Evolutionary conservation across 1,284 basidiomycete genomes (phyloP), one percentile per base, ranked within the genome.

Genomic region (Fomitiporia mediterranea): DNA sequence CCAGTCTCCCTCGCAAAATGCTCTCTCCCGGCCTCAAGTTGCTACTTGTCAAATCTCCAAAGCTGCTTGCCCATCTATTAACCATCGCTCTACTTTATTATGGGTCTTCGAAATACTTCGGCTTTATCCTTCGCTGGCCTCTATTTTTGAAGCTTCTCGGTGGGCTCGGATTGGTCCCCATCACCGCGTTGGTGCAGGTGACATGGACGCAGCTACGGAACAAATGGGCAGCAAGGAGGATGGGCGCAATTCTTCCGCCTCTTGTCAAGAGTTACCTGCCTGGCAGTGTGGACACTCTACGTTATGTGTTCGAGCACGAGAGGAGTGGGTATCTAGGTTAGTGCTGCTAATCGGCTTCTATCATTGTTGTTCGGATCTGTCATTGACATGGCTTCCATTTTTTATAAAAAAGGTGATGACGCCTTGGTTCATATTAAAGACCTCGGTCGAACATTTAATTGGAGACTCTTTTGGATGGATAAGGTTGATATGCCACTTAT

Each of bases 401-500:
- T n/a, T n/a, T n/a, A n/a, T n/a, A n/a, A n/a, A n/a, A 3, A 27
- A 43, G 42, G 21, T 15, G 42, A 23, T 23, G 42, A 43, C 27
- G 42, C 21, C 6, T 25, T 43, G 4, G n/a, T 19, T 7, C 19
- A 23, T 43, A 25, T 21, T 23, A 43, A 25, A 21, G 2, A 19
- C 4, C 21, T 4, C 1, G 68, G 69, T 5, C 61, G 60, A 5
- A 61, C 64, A 7, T 60, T 72, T 27, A 68, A 66, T 38, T 40
- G 69, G 42, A 60, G 54, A 32, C 56, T 67, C 17, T 61, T 74
- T 1, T 74, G 73, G 71, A 66, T 67, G 17, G 63, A 68, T 21
- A 7, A 46, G 44, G 44, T 46, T 2, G 25, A 30, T 28, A 46
- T 27, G 21, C 42, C 4, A 28, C 8, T 13, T 28, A 30, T 28